Evolutionary conservation across 495 filamentous ascomycete genomes (phyloP), one percentile per base, ranked within the genome.

Genomic region (Trichodelitschia bisporula): DNA sequence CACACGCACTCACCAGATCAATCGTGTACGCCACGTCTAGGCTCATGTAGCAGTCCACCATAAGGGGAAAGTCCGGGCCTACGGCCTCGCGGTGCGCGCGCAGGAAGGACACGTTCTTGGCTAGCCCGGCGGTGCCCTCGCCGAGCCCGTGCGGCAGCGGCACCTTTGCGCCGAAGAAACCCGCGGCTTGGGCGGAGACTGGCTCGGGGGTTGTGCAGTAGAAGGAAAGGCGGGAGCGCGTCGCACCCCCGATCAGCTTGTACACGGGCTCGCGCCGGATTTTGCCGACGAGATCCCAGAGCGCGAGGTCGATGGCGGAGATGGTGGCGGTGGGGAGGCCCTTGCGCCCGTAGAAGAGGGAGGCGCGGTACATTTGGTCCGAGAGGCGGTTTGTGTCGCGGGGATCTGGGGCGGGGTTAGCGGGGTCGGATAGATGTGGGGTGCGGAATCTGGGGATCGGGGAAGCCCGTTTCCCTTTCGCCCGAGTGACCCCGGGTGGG

Each of bases 1-100:
- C 51, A 31, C 70, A 73, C 28, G 72, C 73, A 50, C 79, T 75
- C 21, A 74, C 82, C 9, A 92, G 59, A 48, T 90, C 71, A 37
- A 92, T 89, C 1, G 77, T 89, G 53, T 92, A 92, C 3, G 75
- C 57, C 15, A 92, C 82, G 40, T 78, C 90, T 37, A 91, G 57
- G 32, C 73, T 78, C 82, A 91, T 92, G 55, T 90, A 92, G 61
- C 82, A 92, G 53, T 92, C 82, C 2, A 92, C 82, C 57, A 82
- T 83, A 30, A 92, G 61, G 11, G 82, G 82, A 45, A 83, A 92
- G 47, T 91, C 74, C 0, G 79, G 73, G 0, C 82, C 82, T 30
- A 92, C 73, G 29, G 63, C 64, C 43, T 76, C 77, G 19, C 80
- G 68, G 48, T 91, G 77, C 48, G 77, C 71, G 29, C 69, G 66